A percentile compares a stretch with the other conserved stretches of the same genome.
phyloP scores from a whole-genome alignment of 495 filamentous ascomycete species.

The Penicillium alfredii region DNA sequence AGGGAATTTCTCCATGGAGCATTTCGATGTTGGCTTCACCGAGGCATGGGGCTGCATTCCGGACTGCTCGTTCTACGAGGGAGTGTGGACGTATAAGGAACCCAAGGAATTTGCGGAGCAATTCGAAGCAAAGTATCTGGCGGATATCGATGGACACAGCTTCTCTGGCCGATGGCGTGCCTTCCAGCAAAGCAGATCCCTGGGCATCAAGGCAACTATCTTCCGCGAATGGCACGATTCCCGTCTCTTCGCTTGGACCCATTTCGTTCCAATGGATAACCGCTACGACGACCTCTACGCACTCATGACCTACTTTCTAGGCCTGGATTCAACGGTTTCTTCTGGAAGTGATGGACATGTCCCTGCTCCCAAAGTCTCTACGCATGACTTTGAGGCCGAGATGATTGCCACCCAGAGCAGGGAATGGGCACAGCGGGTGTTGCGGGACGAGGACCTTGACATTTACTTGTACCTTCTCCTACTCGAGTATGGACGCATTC shows the following conservation, averaged over 20 bases:
- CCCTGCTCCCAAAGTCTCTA: too few species aligned
- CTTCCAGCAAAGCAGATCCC: conserved; percentile 56
- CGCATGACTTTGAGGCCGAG: conserved; percentile 54
- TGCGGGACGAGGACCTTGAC: conserved; percentile 66
- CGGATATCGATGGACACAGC: conserved; percentile 68
- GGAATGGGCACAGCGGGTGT: conserved; percentile 62
- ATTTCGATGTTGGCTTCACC: conserved; percentile 41
- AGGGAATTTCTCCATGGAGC: conserved; percentile 23
- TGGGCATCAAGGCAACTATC: conserved; percentile 67
- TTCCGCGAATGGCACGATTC: conserved; percentile 74
- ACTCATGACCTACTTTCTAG: conserved; percentile 75
- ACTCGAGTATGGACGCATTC: conserved; percentile 64
- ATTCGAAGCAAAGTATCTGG: conserved; percentile 55
- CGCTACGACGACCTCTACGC: conserved; percentile 69
- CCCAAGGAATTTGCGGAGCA: conserved; percentile 38
- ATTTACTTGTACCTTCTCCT: conserved; percentile 63
- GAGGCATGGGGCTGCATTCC: conserved; percentile 36
- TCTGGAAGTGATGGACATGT: conserved; percentile 1
- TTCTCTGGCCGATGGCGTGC: conserved; percentile 67
- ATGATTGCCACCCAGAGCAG: conserved; percentile 57
- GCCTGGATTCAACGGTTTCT: conserved; percentile 24
- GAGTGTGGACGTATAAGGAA: conserved; percentile 22
- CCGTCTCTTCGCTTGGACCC: conserved; percentile 62
- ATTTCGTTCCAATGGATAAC: conserved; percentile 83
- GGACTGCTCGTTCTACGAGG: conserved; percentile 38